A percentile compares a stretch with the other conserved stretches of the same genome.
phyloP scores from a whole-genome alignment of 495 filamentous ascomycete species.

The Trichoderma reesei region DNA sequence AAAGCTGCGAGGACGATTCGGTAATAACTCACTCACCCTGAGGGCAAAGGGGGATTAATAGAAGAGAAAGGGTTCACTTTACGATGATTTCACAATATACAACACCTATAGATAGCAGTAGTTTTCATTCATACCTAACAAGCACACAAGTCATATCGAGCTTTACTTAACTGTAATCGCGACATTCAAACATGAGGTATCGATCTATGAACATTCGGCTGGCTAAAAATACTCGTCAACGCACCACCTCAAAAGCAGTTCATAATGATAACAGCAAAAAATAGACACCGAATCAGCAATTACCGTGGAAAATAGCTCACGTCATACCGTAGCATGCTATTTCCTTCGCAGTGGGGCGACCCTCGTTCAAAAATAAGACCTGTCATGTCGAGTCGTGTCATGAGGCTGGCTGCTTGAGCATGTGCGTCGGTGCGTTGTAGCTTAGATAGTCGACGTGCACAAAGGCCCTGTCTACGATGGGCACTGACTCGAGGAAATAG shows the following conservation, averaged over 20 bases:
- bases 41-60: no score
- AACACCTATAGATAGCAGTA: not conserved
- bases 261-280: not conserved
- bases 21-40: no score
- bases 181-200: not conserved
- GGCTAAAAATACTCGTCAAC: not conserved
- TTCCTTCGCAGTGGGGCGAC: not conserved
- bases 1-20: not conserved
- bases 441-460: conserved; percentile 77
- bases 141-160: not conserved
- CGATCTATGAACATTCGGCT: not conserved
- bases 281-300: not conserved
- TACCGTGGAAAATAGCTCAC: not conserved
- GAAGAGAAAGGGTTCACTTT: no score
- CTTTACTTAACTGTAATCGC: not conserved
- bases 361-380: no score
- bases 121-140: not conserved
- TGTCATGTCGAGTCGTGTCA: not conserved
- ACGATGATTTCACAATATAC: not conserved
- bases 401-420: conserved; percentile 24
- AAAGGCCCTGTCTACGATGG: conserved; percentile 56
- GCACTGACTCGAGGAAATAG: conserved; percentile 84
- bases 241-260: not conserved
- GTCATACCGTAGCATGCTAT: not conserved
- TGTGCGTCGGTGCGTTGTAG: conserved; percentile 77